Evolutionary conservation across 1,284 basidiomycete genomes (phyloP).

Genomic region (Pisolithus thermaeus): DNA sequence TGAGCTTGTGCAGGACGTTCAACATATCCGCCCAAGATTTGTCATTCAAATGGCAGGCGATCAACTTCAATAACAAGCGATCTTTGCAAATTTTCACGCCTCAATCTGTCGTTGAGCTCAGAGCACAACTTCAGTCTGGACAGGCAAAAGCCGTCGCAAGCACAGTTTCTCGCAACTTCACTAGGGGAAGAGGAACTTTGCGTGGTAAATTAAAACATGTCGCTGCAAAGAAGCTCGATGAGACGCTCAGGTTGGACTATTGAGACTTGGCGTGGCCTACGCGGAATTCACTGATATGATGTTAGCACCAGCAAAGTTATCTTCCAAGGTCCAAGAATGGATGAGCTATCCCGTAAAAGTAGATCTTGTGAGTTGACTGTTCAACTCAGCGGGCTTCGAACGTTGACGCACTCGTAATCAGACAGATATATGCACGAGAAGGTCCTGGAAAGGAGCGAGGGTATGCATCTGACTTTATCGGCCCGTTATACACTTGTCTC

Average conservation of each 20-base stretch:
- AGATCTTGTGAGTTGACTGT: slow-evolving; percentile 47
- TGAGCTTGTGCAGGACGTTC: slow-evolving; percentile 61
- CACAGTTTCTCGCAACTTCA: slow-evolving; percentile 14
- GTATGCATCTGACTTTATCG: slow-evolving; percentile 34
- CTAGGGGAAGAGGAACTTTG: slow-evolving; percentile 5
- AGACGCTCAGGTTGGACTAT: slow-evolving; percentile 16
- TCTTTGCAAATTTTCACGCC: slow-evolving; percentile 43
- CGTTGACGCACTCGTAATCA: slow-evolving; percentile 25
- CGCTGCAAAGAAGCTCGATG: slow-evolving; percentile 4
- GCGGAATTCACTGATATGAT: slow-evolving; percentile 12
- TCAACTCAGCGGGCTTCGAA: neutral
- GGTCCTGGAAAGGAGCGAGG: slow-evolving; percentile 73
- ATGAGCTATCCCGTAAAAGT: slow-evolving; percentile 36
- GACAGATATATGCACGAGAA: slow-evolving; percentile 95
- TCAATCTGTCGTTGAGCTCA: slow-evolving; percentile 49
- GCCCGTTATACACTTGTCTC: neutral
- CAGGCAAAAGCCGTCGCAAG: slow-evolving; percentile 36
- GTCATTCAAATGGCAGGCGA: slow-evolving; percentile 68
- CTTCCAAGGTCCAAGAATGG: slow-evolving; percentile 42
- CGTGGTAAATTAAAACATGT: neutral
- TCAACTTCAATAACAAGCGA: slow-evolving; percentile 35
- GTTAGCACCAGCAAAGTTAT: slow-evolving; percentile 39
- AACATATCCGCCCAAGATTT: slow-evolving; percentile 51
- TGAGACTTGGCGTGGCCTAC: slow-evolving; percentile 15
- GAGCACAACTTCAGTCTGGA: slow-evolving; percentile 48